Evolutionary conservation across 805 yeast species (phyloP).

Genomic region (Kazachstania kunashirensis): DNA sequence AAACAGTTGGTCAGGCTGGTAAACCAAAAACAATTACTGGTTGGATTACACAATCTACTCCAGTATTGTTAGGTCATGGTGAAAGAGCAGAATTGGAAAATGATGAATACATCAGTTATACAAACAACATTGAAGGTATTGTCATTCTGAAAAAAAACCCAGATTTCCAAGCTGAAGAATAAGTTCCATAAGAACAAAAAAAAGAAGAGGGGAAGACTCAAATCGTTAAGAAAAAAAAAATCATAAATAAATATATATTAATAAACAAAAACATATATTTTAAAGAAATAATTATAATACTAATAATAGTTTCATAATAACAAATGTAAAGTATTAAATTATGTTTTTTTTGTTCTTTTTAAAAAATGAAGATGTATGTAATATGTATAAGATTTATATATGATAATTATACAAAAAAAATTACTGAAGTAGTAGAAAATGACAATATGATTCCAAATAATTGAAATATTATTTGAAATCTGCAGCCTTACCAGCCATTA

Average conservation of each 20-base stretch:
- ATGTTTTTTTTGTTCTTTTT: too few species aligned
- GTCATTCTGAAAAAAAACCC: constrained; percentile 89
- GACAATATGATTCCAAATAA: background rate
- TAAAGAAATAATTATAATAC: too few species aligned
- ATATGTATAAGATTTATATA: too few species aligned
- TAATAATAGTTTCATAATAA: too few species aligned
- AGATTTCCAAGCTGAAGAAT: constrained; percentile 59
- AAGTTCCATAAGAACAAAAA: background rate
- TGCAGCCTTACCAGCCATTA: constrained; percentile 92
- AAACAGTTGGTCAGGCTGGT: constrained; percentile 98
- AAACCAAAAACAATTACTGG: constrained; percentile 98
- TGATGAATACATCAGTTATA: constrained; percentile 77
- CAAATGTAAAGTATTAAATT: too few species aligned
- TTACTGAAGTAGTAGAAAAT: too few species aligned
- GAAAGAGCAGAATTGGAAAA: constrained; percentile 93
- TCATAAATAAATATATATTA: background rate
- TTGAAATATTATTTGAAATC: constrained; percentile 51
- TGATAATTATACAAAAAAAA: too few species aligned
- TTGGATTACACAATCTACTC: constrained; percentile 98
- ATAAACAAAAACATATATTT: too few species aligned
- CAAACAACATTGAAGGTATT: constrained; percentile 81
- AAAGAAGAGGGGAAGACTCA: background rate
- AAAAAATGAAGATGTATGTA: too few species aligned
- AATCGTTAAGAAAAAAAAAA: too few species aligned
- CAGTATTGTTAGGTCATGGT: constrained; percentile 85